These are phyloP conservation scores for Ascodesmis nigricans DNA, from an alignment of 495 filamentous ascomycete genomes.

Conservation along the genomic window DNA sequence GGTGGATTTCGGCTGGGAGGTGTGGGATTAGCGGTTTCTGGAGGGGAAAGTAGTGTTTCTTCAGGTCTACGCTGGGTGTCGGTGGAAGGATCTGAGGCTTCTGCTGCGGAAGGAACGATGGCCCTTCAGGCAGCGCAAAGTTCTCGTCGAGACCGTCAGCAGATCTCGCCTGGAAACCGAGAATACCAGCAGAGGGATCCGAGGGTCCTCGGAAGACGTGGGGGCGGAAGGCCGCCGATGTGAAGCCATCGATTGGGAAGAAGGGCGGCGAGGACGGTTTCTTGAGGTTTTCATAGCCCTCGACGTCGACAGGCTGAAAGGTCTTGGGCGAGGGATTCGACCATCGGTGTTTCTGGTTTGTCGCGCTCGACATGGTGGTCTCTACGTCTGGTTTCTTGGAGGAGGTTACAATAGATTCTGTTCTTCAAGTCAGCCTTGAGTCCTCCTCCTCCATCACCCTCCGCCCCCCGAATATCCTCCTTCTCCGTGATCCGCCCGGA, in stretches of 20 bases:
- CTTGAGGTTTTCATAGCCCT: not conserved
- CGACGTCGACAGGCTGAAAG: too few relatives aligned
- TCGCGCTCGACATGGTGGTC: too few relatives aligned
- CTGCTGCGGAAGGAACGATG: not conserved
- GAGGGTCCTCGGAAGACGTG: slow-evolving; percentile 1
- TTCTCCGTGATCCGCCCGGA: too few relatives aligned
- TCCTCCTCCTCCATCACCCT: too few relatives aligned
- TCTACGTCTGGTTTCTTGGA: too few relatives aligned
- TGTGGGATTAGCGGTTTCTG: slow-evolving; percentile 2
- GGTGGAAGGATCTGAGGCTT: not conserved
- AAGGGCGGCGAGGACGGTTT: slow-evolving; percentile 1
- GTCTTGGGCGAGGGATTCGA: too few relatives aligned
- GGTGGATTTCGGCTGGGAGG: slow-evolving; percentile 18
- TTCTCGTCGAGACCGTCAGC: slow-evolving; percentile 11
- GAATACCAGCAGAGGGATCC: slow-evolving; percentile 7
- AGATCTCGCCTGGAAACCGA: slow-evolving; percentile 16
- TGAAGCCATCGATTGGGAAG: slow-evolving; percentile 5
- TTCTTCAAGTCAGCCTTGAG: too few relatives aligned
- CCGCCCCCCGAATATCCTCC: too few relatives aligned
- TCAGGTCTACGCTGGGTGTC: too few relatives aligned
- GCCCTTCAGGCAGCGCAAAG: not conserved
- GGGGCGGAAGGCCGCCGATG: slow-evolving; percentile 1
- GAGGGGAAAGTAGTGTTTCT: not conserved
- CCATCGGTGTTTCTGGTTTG: too few relatives aligned
- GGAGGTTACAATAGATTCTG: too few relatives aligned